Conservation (phyloP, 139 green algal genomes). For the Micractinium sp. region DNA sequence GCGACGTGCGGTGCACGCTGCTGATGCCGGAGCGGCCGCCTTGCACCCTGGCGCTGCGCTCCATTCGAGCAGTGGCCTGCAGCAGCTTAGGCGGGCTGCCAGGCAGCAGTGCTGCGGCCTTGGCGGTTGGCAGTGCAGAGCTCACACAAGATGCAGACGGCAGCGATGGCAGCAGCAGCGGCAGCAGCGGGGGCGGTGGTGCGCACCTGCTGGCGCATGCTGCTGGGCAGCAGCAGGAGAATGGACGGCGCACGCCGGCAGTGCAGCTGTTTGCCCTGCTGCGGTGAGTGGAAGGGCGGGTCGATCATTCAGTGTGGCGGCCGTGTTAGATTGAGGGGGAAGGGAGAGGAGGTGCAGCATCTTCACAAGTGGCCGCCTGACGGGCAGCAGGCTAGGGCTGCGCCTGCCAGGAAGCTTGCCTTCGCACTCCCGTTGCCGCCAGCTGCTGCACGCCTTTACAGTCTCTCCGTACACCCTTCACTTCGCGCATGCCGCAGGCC, state of each 20-base stretch:
- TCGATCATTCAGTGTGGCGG: neutral
- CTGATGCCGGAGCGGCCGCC: neutral
- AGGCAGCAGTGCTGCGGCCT: slow-evolving; percentile 12
- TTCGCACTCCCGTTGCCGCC: neutral
- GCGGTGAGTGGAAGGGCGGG: neutral
- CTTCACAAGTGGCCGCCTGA: neutral
- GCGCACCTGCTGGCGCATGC: neutral
- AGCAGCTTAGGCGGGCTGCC: slow-evolving; percentile 21
- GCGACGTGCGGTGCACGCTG: slow-evolving; percentile 17
- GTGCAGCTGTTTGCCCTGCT: neutral
- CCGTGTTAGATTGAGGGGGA: neutral
- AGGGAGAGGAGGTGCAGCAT: neutral
- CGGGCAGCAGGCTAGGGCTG: no score
- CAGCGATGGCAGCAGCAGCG: neutral
- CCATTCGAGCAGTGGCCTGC: neutral
- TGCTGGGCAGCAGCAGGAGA: neutral
- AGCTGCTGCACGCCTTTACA: neutral
- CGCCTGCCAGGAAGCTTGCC: neutral
- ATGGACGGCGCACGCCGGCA: neutral
- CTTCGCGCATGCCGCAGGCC: neutral
- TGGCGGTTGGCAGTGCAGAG: neutral
- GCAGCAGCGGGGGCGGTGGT: neutral
- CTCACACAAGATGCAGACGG: neutral
- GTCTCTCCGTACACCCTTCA: no score
- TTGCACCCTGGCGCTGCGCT: neutral